Percentiles rank a stretch among this genome's conserved stretches.
These are phyloP conservation scores for Umbelopsis sp. DNA, from an alignment of 192 early-diverging fungal genomes.

Conservation along the genomic window DNA sequence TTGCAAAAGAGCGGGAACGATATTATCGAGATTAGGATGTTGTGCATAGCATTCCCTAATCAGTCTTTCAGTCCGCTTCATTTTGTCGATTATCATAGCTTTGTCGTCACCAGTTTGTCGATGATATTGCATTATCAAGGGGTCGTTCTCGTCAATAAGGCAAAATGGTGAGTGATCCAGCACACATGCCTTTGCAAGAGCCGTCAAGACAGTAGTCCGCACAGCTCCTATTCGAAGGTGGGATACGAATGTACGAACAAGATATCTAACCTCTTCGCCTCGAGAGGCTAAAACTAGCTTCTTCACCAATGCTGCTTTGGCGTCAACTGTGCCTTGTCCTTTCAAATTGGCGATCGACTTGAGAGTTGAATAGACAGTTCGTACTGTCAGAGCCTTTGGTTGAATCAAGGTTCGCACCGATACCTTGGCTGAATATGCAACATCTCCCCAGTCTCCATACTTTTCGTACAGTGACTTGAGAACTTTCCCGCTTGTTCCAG, in stretches of 20 bases:
- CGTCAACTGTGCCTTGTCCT: conserved; percentile 31
- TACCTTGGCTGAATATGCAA: conserved; percentile 35
- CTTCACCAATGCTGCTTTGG: conserved; percentile 47
- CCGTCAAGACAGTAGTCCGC: conserved; percentile 73
- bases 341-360: conserved; percentile 24
- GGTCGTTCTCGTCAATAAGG: background rate
- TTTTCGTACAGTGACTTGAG: conserved; percentile 30
- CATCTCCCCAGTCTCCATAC: conserved; percentile 40
- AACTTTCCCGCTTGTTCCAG: conserved; percentile 14
- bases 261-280: conserved; percentile 37
- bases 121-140: background rate
- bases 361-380: conserved; percentile 23
- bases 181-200: conserved; percentile 71
- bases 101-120: conserved; percentile 29
- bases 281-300: conserved; percentile 42
- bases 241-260: conserved; percentile 54
- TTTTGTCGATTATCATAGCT: conserved; percentile 6
- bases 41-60: conserved; percentile 62
- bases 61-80: conserved; percentile 46
- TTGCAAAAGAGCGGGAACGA: conserved; percentile 51
- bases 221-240: conserved; percentile 84
- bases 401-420: conserved; percentile 29
- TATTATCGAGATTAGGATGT: conserved; percentile 77
- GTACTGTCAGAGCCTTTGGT: conserved; percentile 28
- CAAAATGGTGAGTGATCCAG: conserved; percentile 20